A percentile compares a stretch with the other conserved stretches of the same genome.
These are phyloP conservation scores for Penicillium olsonii DNA, from an alignment of 2,329 filamentous ascomycete genomes.

Conservation along the genomic window DNA sequence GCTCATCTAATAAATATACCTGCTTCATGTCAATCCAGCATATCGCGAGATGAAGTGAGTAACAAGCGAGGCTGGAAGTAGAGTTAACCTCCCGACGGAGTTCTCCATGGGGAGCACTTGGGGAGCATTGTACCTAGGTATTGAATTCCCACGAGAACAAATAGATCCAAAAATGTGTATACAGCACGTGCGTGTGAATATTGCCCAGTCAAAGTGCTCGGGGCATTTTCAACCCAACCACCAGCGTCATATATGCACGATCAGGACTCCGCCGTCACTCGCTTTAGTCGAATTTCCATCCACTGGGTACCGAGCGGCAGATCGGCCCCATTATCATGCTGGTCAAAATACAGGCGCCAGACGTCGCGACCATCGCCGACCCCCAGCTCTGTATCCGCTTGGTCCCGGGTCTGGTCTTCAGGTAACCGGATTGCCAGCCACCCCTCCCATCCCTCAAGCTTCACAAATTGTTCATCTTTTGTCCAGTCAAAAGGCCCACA, in stretches of 20 bases:
- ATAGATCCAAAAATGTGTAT: too few species aligned
- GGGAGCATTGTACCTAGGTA: too few species aligned
- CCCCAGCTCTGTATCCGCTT: constrained; percentile 14
- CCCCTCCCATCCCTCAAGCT: constrained; percentile 25
- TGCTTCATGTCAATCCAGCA: too few species aligned
- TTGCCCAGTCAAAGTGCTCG: too few species aligned
- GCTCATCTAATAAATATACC: too few species aligned
- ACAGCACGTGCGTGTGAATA: too few species aligned
- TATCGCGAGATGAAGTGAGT: too few species aligned
- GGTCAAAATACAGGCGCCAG: constrained; percentile 30
- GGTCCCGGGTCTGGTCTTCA: constrained; percentile 18
- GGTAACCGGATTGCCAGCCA: constrained; percentile 27
- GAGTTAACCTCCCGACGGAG: too few species aligned
- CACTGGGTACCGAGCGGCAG: constrained; percentile 21
- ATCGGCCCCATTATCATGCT: constrained; percentile 26
- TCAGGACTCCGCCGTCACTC: constrained; percentile 20
- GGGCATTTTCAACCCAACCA: too few species aligned
- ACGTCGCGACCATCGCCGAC: constrained; percentile 16
- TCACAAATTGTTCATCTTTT: constrained; percentile 20
- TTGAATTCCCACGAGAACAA: too few species aligned
- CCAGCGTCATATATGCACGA: background rate
- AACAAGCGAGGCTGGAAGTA: too few species aligned
- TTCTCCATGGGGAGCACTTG: too few species aligned
- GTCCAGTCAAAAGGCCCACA: constrained; percentile 28
- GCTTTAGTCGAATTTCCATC: constrained; percentile 25